Evolutionary conservation across 2,329 filamentous ascomycete genomes (phyloP).

Genomic region (Clarireedia monteithiana): DNA sequence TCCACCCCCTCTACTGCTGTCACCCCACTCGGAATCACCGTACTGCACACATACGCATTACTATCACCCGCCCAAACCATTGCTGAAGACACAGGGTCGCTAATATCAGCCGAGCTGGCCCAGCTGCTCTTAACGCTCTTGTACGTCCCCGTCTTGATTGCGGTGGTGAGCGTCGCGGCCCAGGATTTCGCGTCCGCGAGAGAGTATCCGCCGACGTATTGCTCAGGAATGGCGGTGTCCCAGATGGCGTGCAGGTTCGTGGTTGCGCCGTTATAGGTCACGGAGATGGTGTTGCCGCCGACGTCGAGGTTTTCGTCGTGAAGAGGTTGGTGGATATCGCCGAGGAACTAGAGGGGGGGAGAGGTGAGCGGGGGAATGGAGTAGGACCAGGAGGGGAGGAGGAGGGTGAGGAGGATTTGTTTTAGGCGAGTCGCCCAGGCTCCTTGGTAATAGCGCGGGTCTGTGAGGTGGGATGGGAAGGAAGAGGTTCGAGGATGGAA

Average conservation of each 20-base stretch:
- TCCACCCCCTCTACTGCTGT: constrained; percentile 49
- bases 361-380: background rate
- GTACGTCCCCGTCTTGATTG: constrained; percentile 52
- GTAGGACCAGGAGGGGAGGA: constrained; percentile 17
- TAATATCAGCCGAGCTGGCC: constrained; percentile 15
- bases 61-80: constrained; percentile 58
- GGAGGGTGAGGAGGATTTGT: constrained; percentile 3
- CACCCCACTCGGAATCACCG: constrained; percentile 54
- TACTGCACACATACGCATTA: constrained; percentile 52
- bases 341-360: constrained; percentile 27
- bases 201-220: constrained; percentile 48
- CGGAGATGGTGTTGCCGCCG: constrained; percentile 62
- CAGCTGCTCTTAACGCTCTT: constrained; percentile 12
- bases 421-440: constrained; percentile 8
- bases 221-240: constrained; percentile 35
- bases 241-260: constrained; percentile 63
- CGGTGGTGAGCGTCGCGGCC: constrained; percentile 46
- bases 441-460: constrained; percentile 3
- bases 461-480: background rate
- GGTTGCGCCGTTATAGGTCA: constrained; percentile 49
- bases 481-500: background rate
- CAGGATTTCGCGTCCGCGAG: constrained; percentile 44
- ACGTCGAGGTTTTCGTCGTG: constrained; percentile 56
- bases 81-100: constrained; percentile 28
- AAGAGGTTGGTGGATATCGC: constrained; percentile 62